These are phyloP conservation scores for Aspergillus nomiae DNA, from an alignment of 2,329 filamentous ascomycete species.

Conservation along the genomic window DNA sequence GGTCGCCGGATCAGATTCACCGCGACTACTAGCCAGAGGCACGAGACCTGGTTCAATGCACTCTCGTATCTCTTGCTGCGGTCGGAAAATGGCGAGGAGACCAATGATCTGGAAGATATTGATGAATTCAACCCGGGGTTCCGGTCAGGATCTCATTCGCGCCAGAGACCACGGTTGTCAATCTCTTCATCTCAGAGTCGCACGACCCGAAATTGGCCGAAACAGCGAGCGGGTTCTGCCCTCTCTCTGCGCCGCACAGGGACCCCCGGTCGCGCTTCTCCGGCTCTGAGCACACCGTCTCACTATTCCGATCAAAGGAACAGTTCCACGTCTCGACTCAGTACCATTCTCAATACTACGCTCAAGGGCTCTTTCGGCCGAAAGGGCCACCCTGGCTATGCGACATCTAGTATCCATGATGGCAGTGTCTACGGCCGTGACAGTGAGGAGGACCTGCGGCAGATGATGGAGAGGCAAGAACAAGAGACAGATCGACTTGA, in stretches of 20 bases:
- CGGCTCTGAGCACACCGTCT: constrained; percentile 36
- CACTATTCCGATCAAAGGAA: constrained; percentile 40
- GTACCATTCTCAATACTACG: constrained; percentile 50
- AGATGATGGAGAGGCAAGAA: constrained; percentile 69
- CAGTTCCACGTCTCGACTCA: constrained; percentile 50
- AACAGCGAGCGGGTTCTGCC: constrained; percentile 44
- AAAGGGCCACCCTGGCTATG: constrained; percentile 40
- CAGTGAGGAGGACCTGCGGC: constrained; percentile 79
- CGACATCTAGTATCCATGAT: constrained; percentile 40
- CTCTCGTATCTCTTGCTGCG: constrained; percentile 88
- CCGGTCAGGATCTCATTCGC: constrained; percentile 56
- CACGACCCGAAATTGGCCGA: constrained; percentile 67
- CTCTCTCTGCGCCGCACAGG: constrained; percentile 40
- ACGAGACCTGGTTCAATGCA: constrained; percentile 98
- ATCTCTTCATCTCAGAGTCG: constrained; percentile 80
- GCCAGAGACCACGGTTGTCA: constrained; percentile 61
- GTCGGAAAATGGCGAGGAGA: constrained; percentile 58
- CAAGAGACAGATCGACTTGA: constrained; percentile 78
- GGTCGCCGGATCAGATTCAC: constrained; percentile 92
- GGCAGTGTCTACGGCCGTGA: constrained; percentile 57
- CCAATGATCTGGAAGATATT: constrained; percentile 60
- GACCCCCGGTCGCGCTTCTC: constrained; percentile 39
- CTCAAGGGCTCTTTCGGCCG: constrained; percentile 54
- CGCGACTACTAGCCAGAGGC: constrained; percentile 86
- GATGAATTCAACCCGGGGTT: constrained; percentile 80